Conservation (phyloP, 2,329 filamentous ascomycete genomes). For the Epichloe brachyelytri region DNA sequence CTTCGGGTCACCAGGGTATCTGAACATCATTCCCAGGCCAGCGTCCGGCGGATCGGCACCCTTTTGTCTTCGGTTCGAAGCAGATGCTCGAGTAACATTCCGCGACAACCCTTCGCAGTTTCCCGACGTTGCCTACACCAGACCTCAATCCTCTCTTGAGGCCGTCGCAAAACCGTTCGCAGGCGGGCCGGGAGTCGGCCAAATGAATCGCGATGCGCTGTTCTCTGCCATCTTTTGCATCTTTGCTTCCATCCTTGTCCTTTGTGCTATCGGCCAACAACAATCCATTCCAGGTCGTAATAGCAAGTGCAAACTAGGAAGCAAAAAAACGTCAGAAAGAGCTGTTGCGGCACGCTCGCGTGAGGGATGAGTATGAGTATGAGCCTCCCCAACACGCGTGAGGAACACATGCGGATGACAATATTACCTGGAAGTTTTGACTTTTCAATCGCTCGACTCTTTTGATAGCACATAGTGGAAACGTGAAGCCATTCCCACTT, state of each 20-base stretch:
- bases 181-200: constrained; percentile 74
- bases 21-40: constrained; percentile 81
- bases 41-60: constrained; percentile 60
- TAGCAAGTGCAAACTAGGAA: constrained; percentile 68
- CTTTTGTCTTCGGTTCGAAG: constrained; percentile 52
- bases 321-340: neutral
- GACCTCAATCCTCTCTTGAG: constrained; percentile 81
- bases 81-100: constrained; percentile 85
- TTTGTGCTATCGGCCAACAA: constrained; percentile 44
- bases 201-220: constrained; percentile 89
- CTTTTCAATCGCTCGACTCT: constrained; percentile 88
- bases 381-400: neutral
- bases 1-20: constrained; percentile 87
- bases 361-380: too few species aligned
- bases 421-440: constrained; percentile 60
- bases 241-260: constrained; percentile 30
- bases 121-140: constrained; percentile 77
- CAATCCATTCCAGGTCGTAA: constrained; percentile 87
- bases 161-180: constrained; percentile 91
- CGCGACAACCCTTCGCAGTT: constrained; percentile 63
- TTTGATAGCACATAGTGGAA: constrained; percentile 82
- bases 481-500: constrained; percentile 87
- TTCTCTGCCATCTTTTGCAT: constrained; percentile 37
- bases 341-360: neutral
- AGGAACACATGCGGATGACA: neutral